Evolutionary conservation across 768 basidiomycete genomes (phyloP), one percentile per base, ranked within the genome.

Genomic region (Lyophyllum atratum): DNA sequence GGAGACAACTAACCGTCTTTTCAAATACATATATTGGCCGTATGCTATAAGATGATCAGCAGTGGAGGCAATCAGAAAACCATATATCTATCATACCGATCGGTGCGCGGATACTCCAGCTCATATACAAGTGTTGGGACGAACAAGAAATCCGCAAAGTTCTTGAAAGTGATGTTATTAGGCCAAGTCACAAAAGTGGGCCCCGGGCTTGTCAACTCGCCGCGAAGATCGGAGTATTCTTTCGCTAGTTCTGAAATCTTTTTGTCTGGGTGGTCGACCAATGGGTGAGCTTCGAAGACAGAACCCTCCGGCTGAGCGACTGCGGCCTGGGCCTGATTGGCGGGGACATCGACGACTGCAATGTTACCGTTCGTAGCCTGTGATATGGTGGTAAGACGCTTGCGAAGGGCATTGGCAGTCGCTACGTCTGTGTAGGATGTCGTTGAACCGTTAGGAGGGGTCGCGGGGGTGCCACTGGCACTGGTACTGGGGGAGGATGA

Each of bases 51-150:
- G 40, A 56, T 33, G 28, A 29, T 37, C 43, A 59, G 24, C 19
- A 52, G 15, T 37, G 22, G 33, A 19, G 46, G 43, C 22, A 43
- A 21, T 8, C 14, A 29, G 21, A 22, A 5, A 52, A 37, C 17
- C 7, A 21, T 17, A 12, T 17, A 21, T 29, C 25, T 28, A 11
- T 40, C 83, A 49, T 66, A 92, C 92, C 80, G 76, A 29, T 91
- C 85, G 10, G 96, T 98, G 49, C 96, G 77, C 10, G 96, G 96
- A 70, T 95, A 99, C 72, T 98, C 95, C 31, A 98, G 78, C 70
- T 98, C 95, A 67, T 99, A 99, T 7, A 98, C 95, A 42, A 99
- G 80, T 0, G 93, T 93, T 14, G 97, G 97, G 45, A 92, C 86
- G 37, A 95, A 74, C 74, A 92, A 85, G 72, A 95, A 99, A 37